These are phyloP conservation scores for Fusarium virguliforme DNA, from an alignment of 2,329 filamentous ascomycete genomes.

Conservation along the genomic window DNA sequence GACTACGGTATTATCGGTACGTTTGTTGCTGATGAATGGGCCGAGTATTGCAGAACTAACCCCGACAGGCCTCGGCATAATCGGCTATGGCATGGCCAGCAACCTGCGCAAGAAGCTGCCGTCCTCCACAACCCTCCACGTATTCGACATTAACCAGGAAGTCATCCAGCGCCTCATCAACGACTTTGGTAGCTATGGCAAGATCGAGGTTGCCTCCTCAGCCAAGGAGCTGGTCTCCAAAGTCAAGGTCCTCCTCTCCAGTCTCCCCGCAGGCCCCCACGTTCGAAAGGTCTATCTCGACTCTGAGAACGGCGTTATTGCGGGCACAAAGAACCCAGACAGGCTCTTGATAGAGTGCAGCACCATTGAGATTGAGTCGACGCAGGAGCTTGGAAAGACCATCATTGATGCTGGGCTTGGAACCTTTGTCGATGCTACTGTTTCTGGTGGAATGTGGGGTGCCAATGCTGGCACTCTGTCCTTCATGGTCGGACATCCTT, in stretches of 20 bases:
- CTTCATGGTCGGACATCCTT: conserved; percentile 21
- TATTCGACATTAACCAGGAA: conserved; percentile 9
- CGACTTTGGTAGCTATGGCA: conserved; percentile 11
- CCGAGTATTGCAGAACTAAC: too few species aligned
- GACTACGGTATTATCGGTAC: not conserved
- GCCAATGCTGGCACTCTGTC: conserved; percentile 20
- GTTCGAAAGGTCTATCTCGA: conserved; percentile 24
- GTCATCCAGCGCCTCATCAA: not conserved
- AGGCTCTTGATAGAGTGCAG: conserved; percentile 23
- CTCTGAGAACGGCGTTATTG: conserved; percentile 13
- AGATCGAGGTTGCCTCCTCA: conserved; percentile 9
- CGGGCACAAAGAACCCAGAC: not conserved
- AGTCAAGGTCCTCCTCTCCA: conserved; percentile 14
- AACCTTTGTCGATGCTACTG: conserved; percentile 21
- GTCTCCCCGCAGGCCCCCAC: conserved; percentile 7
- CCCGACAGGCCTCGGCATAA: too few species aligned
- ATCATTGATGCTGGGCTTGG: conserved; percentile 17
- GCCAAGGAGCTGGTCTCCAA: conserved; percentile 12
- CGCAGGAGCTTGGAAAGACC: conserved; percentile 10
- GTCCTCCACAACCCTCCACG: conserved; percentile 5
- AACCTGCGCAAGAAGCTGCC: conserved; percentile 18
- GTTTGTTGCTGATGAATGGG: not conserved
- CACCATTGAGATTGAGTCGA: conserved; percentile 23
- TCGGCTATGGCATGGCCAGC: conserved; percentile 9
- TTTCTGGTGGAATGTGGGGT: conserved; percentile 20